Conservation (phyloP, 2,329 filamentous ascomycete genomes). For the Geosmithia morbida region DNA sequence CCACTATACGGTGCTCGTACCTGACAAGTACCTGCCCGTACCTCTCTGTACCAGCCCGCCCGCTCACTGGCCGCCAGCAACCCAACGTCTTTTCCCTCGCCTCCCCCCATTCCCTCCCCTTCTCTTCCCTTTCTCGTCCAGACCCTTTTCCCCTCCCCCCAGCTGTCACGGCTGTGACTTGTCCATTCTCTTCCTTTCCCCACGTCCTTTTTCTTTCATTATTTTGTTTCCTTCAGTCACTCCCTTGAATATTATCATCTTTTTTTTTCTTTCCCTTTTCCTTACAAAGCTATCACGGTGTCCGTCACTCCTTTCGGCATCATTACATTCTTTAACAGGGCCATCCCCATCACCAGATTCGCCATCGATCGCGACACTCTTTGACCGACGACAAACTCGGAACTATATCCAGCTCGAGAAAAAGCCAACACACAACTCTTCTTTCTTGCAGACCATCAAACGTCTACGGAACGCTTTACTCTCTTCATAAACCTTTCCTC, state of each 20-base stretch:
- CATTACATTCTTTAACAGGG: conserved; percentile 23
- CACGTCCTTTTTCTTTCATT: conserved; percentile 26
- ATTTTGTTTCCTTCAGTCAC: conserved; percentile 35
- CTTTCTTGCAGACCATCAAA: neutral
- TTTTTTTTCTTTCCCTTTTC: conserved; percentile 1
- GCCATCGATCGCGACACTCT: neutral
- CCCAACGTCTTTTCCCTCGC: neutral
- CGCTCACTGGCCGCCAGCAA: neutral
- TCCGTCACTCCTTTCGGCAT: conserved; percentile 38
- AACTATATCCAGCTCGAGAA: neutral
- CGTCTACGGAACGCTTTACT: neutral
- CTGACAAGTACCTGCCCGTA: neutral
- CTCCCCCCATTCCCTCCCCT: neutral
- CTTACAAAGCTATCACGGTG: conserved; percentile 11
- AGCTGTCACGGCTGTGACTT: neutral
- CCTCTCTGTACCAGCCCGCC: too few species aligned
- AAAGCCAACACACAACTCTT: neutral
- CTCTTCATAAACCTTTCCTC: neutral
- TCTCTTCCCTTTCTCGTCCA: neutral
- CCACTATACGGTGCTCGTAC: neutral
- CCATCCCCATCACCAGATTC: neutral
- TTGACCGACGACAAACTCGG: neutral
- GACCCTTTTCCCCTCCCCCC: neutral
- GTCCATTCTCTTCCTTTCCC: conserved; percentile 14
- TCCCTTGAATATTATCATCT: conserved; percentile 24